phyloP scores from a whole-genome alignment of 371 early-diverging fungal species.

The Circinella umbellata region DNA sequence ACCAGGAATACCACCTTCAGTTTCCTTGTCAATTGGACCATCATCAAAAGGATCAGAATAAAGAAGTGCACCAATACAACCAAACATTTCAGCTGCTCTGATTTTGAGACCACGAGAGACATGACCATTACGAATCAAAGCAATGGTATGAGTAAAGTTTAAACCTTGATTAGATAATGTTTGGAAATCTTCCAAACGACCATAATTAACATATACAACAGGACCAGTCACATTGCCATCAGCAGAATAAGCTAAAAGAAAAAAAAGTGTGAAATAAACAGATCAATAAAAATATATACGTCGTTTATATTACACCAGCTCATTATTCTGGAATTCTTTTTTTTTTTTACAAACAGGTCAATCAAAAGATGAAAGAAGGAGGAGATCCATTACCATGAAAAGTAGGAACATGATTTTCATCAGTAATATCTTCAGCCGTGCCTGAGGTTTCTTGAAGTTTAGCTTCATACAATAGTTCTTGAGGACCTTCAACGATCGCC shows the following conservation, averaged over 20 bases:
- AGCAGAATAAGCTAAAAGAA: slow-evolving; percentile 49
- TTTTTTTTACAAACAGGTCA: no score
- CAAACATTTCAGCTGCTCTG: slow-evolving; percentile 58
- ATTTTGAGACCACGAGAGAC: slow-evolving; percentile 63
- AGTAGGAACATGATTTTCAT: slow-evolving; percentile 56
- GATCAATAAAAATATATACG: no score
- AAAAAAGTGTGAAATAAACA: neutral
- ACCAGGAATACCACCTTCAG: slow-evolving; percentile 29
- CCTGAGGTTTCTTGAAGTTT: slow-evolving; percentile 55
- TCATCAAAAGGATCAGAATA: slow-evolving; percentile 36
- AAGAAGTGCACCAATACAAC: slow-evolving; percentile 62
- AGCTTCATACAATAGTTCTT: slow-evolving; percentile 54
- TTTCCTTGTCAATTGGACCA: slow-evolving; percentile 19
- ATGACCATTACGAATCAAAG: slow-evolving; percentile 63
- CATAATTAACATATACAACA: slow-evolving; percentile 70
- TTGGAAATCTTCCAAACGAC: slow-evolving; percentile 60
- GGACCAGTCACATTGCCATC: slow-evolving; percentile 66
- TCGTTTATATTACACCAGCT: no score
- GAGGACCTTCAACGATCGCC: slow-evolving; percentile 53
- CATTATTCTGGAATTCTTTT: no score
- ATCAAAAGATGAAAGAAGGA: neutral
- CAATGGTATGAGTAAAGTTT: slow-evolving; percentile 52
- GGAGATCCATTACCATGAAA: slow-evolving; percentile 53
- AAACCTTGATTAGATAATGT: slow-evolving; percentile 47
- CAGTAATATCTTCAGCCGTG: slow-evolving; percentile 47